phyloP scores from a whole-genome alignment of 2,329 filamentous ascomycete species.

The Xylariomycetidae sp. region DNA sequence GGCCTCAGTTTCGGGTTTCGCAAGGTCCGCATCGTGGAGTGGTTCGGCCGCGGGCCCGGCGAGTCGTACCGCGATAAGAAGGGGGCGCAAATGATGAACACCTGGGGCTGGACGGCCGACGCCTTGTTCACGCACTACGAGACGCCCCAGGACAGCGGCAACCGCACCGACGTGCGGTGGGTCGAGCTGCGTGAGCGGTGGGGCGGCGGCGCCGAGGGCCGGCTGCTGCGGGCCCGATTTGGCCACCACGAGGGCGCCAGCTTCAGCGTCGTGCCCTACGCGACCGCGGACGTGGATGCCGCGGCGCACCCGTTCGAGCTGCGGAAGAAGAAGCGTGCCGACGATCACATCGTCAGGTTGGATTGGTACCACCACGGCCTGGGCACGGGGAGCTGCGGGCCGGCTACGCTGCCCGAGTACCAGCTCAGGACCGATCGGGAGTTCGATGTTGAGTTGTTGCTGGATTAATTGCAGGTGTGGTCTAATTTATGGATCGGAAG shows the following conservation, averaged over 20 bases:
- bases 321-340: constrained; percentile 33
- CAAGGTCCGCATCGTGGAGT: constrained; percentile 39
- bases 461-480: too few species aligned
- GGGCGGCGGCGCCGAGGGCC: constrained; percentile 22
- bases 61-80: constrained; percentile 67
- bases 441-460: constrained; percentile 39
- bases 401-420: constrained; percentile 46
- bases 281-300: constrained; percentile 46
- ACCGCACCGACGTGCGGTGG: constrained; percentile 60
- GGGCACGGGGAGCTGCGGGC: constrained; percentile 59
- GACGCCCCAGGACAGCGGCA: constrained; percentile 63
- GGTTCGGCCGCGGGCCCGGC: constrained; percentile 64
- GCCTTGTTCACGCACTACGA: constrained; percentile 59
- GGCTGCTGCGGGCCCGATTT: constrained; percentile 40
- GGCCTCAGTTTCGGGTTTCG: constrained; percentile 49
- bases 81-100: constrained; percentile 52
- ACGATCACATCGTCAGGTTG: constrained; percentile 52
- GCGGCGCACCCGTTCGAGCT: constrained; percentile 59
- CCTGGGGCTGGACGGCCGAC: constrained; percentile 42
- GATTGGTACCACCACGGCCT: constrained; percentile 61
- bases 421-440: constrained; percentile 35
- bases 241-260: constrained; percentile 43
- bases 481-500: too few species aligned
- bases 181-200: constrained; percentile 40
- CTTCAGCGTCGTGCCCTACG: constrained; percentile 55